A percentile compares a stretch with the other conserved stretches of the same genome.
Evolutionary conservation across 208 protist genomes (phyloP).

Genomic region (Crithidia thermophila): DNA sequence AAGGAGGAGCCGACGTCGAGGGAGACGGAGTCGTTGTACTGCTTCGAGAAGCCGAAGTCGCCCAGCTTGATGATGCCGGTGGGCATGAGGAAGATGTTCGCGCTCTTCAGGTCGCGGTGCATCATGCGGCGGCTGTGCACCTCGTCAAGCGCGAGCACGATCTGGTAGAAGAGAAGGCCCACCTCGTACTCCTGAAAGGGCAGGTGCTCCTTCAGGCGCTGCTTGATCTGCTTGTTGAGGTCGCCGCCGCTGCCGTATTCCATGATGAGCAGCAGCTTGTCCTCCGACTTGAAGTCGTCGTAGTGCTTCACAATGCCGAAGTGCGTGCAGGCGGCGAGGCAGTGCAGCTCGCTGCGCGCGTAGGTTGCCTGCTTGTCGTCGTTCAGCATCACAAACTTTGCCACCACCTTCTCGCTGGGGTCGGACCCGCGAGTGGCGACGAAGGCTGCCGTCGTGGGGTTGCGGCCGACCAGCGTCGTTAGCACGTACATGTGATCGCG

Average conservation of each 20-base stretch:
- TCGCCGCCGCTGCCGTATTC: constrained; percentile 91
- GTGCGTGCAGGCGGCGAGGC: constrained; percentile 86
- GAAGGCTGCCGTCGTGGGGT: constrained; percentile 85
- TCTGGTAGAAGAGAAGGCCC: constrained; percentile 85
- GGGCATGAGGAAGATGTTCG: constrained; percentile 89
- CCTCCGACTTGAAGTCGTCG: constrained; percentile 76
- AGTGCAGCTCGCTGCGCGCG: constrained; percentile 86
- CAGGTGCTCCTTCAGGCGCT: constrained; percentile 70
- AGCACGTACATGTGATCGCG: constrained; percentile 87
- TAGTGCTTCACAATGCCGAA: constrained; percentile 91
- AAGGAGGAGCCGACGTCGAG: constrained; percentile 78
- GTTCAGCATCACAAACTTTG: constrained; percentile 87
- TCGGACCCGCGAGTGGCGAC: constrained; percentile 76
- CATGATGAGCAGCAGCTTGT: constrained; percentile 89
- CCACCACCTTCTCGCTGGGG: constrained; percentile 68
- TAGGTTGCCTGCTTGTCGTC: constrained; percentile 85
- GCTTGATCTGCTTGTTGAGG: constrained; percentile 87
- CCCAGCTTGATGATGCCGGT: constrained; percentile 91
- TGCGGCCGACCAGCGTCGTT: constrained; percentile 75
- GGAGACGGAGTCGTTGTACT: constrained; percentile 85
- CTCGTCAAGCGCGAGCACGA: constrained; percentile 85
- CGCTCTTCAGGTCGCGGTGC: constrained; percentile 91
- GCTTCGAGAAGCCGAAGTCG: constrained; percentile 89
- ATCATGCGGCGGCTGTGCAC: constrained; percentile 88
- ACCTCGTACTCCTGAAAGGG: constrained; percentile 88